phyloP scores from a whole-genome alignment of 805 yeast species.

The Yarrowia keelungensis region DNA sequence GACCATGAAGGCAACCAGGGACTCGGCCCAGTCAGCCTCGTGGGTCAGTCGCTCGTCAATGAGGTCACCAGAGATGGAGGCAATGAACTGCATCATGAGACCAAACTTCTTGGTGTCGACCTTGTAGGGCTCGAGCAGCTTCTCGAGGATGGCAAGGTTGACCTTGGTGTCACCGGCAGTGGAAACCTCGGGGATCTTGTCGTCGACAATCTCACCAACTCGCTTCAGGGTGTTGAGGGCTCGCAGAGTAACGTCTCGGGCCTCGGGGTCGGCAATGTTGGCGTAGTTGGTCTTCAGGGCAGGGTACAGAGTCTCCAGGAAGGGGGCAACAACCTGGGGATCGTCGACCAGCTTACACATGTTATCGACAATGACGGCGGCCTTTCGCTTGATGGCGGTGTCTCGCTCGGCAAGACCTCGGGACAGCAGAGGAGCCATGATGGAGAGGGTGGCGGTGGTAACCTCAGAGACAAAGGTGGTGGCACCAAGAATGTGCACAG shows the following conservation, averaged over 20 bases:
- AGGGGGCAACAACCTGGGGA: constrained; percentile 99
- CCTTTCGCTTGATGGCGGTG: constrained; percentile 98
- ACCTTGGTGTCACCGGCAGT: constrained; percentile 97
- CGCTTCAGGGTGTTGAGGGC: constrained; percentile 97
- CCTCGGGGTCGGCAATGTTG: constrained; percentile 99
- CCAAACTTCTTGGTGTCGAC: constrained; percentile 75
- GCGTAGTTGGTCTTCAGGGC: constrained; percentile 92
- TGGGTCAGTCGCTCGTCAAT: constrained; percentile 97
- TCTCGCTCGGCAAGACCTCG: constrained; percentile 99
- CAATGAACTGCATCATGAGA: constrained; percentile 78
- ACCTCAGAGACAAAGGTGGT: constrained; percentile 99
- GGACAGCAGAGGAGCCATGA: constrained; percentile 97
- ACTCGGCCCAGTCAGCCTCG: constrained; percentile 87
- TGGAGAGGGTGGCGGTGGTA: constrained; percentile 98
- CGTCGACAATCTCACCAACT: constrained; percentile 96
- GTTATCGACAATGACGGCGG: constrained; percentile 99
- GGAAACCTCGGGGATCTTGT: constrained; percentile 93
- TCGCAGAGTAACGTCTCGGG: constrained; percentile 97
- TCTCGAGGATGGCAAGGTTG: constrained; percentile 80
- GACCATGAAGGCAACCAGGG: constrained; percentile 92
- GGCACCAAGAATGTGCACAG: constrained; percentile 98
- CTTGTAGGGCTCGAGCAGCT: constrained; percentile 71
- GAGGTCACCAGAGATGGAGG: constrained; percentile 98
- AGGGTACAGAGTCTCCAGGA: constrained; percentile 94
- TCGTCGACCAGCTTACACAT: constrained; percentile 99